A percentile compares a stretch with the other conserved stretches of the same genome.
Conservation (phyloP, 1,284 basidiomycete genomes). For the Trametes sp. region DNA sequence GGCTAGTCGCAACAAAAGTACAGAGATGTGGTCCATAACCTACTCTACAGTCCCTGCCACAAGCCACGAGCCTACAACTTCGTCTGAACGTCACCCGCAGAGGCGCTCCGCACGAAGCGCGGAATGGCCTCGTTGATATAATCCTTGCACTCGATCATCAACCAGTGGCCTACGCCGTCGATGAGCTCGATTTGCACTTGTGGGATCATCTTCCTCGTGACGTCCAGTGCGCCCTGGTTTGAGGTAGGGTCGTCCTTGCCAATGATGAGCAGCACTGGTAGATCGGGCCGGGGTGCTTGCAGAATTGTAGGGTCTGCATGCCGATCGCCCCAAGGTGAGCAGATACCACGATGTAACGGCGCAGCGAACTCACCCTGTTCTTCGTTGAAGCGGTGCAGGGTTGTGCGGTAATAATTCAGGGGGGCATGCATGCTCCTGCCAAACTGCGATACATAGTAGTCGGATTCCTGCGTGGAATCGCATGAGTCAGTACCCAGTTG, state of each 20-base stretch:
- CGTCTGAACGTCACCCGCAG: constrained; percentile 20
- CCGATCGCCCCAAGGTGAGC: constrained; percentile 23
- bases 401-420: constrained; percentile 74
- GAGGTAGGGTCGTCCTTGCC: constrained; percentile 59
- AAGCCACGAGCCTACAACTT: constrained; percentile 29
- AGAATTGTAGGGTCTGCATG: constrained; percentile 49
- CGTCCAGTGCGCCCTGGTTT: constrained; percentile 34
- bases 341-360: background rate
- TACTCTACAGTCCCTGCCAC: background rate
- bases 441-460: constrained; percentile 55
- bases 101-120: constrained; percentile 49
- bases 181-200: constrained; percentile 57
- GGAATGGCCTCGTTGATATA: constrained; percentile 55
- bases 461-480: constrained; percentile 52
- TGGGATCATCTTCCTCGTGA: constrained; percentile 55
- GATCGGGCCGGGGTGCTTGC: constrained; percentile 48
- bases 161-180: constrained; percentile 68
- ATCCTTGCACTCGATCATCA: constrained; percentile 66
- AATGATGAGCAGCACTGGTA: constrained; percentile 69
- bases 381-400: constrained; percentile 63
- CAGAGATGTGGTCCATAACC: background rate
- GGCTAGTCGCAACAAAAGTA: background rate
- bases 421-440: constrained; percentile 68
- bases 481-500: constrained; percentile 2
- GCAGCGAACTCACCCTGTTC: constrained; percentile 55